These are phyloP conservation scores for Yarrowia osloensis DNA, from an alignment of 805 yeast species.

Conservation along the genomic window DNA sequence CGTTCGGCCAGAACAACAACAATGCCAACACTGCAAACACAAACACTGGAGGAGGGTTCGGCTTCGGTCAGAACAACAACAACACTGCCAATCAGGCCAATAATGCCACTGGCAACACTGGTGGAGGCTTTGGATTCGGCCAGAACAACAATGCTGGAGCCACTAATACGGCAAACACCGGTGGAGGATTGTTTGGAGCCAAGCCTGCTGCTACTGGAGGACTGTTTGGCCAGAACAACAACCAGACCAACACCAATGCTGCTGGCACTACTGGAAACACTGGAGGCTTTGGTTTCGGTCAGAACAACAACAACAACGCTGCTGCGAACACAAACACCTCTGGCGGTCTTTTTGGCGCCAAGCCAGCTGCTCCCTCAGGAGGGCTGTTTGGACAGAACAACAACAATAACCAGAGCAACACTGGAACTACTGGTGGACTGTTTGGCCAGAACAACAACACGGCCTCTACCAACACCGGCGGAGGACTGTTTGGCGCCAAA, in stretches of 20 bases:
- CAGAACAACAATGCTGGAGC: slow-evolving; percentile 30
- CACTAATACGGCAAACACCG: slow-evolving; percentile 23
- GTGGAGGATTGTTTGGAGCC: slow-evolving; percentile 37
- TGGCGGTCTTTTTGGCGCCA: slow-evolving; percentile 35
- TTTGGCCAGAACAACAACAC: slow-evolving; percentile 32
- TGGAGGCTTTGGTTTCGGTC: slow-evolving; percentile 33
- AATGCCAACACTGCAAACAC: slow-evolving; percentile 33
- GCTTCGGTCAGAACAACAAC: slow-evolving; percentile 13
- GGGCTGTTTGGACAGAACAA: slow-evolving; percentile 31
- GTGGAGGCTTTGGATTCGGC: slow-evolving; percentile 42
- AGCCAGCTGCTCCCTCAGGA: slow-evolving; percentile 31
- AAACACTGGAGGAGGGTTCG: slow-evolving; percentile 5
- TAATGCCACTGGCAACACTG: slow-evolving; percentile 14
- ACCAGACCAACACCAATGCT: slow-evolving; percentile 19
- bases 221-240: slow-evolving; percentile 29
- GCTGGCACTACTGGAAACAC: slow-evolving; percentile 32
- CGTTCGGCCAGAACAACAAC: slow-evolving; percentile 40
- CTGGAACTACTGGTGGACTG: slow-evolving; percentile 26
- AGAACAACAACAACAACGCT: slow-evolving; percentile 32
- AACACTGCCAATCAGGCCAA: background rate
- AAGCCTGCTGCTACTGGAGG: slow-evolving; percentile 34
- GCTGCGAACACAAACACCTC: slow-evolving; percentile 32
- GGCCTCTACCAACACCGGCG: slow-evolving; percentile 32
- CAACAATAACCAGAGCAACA: slow-evolving; percentile 26
- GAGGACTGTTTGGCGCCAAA: slow-evolving; percentile 39